Evolutionary conservation across 768 basidiomycete species (phyloP), one percentile per base, ranked within the genome.

Genomic region (Sarcodon aspratus): DNA sequence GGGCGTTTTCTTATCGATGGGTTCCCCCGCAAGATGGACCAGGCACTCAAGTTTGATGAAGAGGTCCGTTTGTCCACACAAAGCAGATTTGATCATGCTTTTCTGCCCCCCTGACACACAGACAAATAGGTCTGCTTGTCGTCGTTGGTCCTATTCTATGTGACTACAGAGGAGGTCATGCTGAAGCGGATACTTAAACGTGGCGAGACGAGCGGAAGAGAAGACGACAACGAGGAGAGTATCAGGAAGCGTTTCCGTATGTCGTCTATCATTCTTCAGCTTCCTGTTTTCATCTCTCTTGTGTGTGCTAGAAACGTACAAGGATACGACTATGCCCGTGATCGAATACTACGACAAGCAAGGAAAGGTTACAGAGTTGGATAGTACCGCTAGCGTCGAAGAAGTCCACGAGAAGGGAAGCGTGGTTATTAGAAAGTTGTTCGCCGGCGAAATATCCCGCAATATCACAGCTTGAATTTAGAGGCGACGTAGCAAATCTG

Each of bases 11-110:
- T 98, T 57, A 82, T 99, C 53, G 95, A 99, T 54, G 96, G 95
- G 1, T 98, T 98, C 68, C 96, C 95, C 48, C 78, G 95, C 52
- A 93, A 98, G 73, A 93, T 98, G 92, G 96, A 99, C 63, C 96
- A 99, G 67, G 95, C 94, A 0, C 52, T 83, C 59, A 81, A 82
- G 62, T 99, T 97, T 60, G 95, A 98, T 59, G 72, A 86, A 56
- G 73, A 80, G 44, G 95, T 92, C 55, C 48, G 76, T 65, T 3
- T 40, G 9, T 36, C 6, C 52, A 18, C n/a, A 37, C 34, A 12
- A 36, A 18, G 46, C 49, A 46, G 17, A 50, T 47, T 45, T 38
- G 9, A 32, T 13, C 13, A 15, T 42, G 40, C 3, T 4, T 27
- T 13, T 27, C 9, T 35, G 3, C 1, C 8, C 10, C 32, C 1